Evolutionary conservation across 306 rosid species (phyloP).

Genomic region (Castanea sativa): DNA sequence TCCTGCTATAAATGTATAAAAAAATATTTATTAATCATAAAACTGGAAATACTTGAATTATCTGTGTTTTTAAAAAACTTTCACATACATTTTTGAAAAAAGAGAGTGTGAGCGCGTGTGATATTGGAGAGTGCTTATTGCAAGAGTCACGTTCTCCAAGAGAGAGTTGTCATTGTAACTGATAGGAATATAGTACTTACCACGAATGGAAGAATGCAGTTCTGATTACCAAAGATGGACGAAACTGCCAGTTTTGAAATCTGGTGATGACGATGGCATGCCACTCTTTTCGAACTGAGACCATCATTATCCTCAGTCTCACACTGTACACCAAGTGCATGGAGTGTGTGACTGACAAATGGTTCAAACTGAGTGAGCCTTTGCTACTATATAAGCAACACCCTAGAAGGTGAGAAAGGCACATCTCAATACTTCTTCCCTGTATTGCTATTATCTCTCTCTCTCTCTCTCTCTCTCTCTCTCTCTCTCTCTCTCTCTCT

Average conservation of each 20-base stretch:
- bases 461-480: neutral
- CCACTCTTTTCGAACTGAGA: neutral
- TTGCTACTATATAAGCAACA: too few species aligned
- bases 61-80: too few species aligned
- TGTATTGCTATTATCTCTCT: neutral
- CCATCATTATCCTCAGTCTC: neutral
- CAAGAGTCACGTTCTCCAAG: too few species aligned
- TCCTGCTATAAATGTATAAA: too few species aligned
- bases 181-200: neutral
- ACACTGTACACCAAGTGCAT: neutral
- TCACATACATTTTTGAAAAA: too few species aligned
- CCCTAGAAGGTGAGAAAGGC: too few species aligned
- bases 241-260: neutral
- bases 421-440: neutral
- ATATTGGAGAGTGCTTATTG: too few species aligned
- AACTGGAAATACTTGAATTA: too few species aligned
- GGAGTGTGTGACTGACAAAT: neutral
- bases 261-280: neutral
- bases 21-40: too few species aligned
- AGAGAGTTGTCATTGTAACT: neutral
- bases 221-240: neutral
- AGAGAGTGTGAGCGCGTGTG: too few species aligned
- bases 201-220: neutral
- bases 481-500: neutral
- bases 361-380: neutral